Evolutionary conservation across 306 rosid genomes (phyloP).

Genomic region (Alnus rubra): DNA sequence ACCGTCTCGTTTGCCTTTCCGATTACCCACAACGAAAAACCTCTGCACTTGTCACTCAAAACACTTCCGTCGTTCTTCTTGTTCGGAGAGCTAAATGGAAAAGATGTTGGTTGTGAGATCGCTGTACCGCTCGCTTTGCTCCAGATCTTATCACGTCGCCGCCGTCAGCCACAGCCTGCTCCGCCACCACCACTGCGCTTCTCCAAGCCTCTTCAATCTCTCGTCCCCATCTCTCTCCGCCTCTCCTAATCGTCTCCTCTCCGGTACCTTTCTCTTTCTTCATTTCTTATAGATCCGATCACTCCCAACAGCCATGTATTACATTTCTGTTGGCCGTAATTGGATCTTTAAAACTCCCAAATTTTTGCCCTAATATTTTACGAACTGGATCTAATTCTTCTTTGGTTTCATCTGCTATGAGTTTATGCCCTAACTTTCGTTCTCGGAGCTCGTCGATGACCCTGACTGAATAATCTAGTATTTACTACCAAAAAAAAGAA

Average conservation of each 20-base stretch:
- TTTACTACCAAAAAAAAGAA: too few relatives aligned
- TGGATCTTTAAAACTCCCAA: background rate
- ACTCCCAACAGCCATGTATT: background rate
- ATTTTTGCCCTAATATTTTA: background rate
- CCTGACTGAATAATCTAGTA: background rate
- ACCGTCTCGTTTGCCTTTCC: background rate
- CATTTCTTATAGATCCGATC: background rate
- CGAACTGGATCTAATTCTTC: background rate
- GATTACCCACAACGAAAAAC: background rate
- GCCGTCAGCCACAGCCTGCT: constrained; percentile 29
- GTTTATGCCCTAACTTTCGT: background rate
- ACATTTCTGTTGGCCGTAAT: background rate
- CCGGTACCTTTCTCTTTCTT: constrained; percentile 33
- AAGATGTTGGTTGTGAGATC: constrained; percentile 62
- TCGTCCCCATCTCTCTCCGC: constrained; percentile 32
- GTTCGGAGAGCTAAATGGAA: constrained; percentile 39
- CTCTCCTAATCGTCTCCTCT: constrained; percentile 23
- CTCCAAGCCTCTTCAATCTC: constrained; percentile 32
- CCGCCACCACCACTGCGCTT: constrained; percentile 23
- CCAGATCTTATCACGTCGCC: constrained; percentile 53
- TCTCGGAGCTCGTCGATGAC: background rate
- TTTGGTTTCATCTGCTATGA: background rate
- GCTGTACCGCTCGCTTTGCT: constrained; percentile 54
- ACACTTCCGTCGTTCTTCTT: background rate
- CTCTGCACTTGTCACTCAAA: background rate